Conservation (phyloP, 257 asterid genomes). For the Eucommia ulmoides region DNA sequence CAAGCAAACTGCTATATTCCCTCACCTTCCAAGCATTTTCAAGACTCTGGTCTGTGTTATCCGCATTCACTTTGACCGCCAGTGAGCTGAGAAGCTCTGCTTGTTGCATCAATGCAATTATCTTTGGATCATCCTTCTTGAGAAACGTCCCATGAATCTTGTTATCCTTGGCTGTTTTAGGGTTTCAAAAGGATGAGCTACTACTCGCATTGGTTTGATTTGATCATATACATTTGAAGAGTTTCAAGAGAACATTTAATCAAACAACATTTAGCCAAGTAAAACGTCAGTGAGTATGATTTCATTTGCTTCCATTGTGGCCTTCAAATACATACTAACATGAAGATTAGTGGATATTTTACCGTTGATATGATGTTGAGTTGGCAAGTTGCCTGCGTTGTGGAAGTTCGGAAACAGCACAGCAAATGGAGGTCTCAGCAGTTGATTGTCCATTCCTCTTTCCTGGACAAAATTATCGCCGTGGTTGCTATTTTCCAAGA, state of each 20-base stretch:
- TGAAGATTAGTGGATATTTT: slow-evolving; percentile 26
- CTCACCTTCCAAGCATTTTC: slow-evolving; percentile 88
- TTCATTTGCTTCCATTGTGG: slow-evolving; percentile 6
- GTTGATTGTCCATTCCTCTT: slow-evolving; percentile 29
- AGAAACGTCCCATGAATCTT: slow-evolving; percentile 50
- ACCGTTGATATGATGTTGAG: slow-evolving; percentile 22
- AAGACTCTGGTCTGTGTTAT: slow-evolving; percentile 66
- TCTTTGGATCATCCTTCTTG: slow-evolving; percentile 86
- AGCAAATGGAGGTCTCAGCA: slow-evolving; percentile 60
- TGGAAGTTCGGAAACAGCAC: slow-evolving; percentile 43
- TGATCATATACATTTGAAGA: slow-evolving; percentile 1
- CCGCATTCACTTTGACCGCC: slow-evolving; percentile 74
- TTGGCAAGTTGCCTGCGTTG: slow-evolving; percentile 23
- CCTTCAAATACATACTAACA: slow-evolving; percentile 10
- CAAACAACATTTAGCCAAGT: not conserved
- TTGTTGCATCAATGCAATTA: slow-evolving; percentile 82
- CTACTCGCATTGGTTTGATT: slow-evolving; percentile 1
- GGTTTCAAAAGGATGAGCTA: slow-evolving; percentile 5
- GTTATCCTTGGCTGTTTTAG: slow-evolving; percentile 35
- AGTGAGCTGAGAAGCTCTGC: slow-evolving; percentile 87
- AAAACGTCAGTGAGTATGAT: not conserved
- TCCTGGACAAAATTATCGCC: slow-evolving; percentile 33
- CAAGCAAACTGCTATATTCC: not conserved
- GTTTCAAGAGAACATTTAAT: not conserved
- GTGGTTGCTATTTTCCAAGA: slow-evolving; percentile 20